Evolutionary conservation across 768 basidiomycete genomes (phyloP), one percentile per base, ranked within the genome.

Genomic region (Amanita inopinata): DNA sequence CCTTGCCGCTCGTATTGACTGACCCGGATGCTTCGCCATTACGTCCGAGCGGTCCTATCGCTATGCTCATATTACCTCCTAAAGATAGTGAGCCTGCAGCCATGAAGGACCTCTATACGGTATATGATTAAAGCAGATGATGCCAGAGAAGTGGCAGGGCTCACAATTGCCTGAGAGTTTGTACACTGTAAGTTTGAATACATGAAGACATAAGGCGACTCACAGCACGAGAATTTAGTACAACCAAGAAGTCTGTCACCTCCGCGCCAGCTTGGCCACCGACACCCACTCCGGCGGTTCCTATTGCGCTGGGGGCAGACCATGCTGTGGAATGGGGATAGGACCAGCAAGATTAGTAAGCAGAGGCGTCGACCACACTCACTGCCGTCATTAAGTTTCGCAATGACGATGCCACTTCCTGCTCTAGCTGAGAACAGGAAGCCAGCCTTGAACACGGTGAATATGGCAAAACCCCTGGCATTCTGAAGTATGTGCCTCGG

Each of bases 271-370:
- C 70, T 53, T 89, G 86, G 14, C 83, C 78, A 36, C 94, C 96
- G 3, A 93, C 66, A 0, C 94, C 94, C 3, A 93, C 56, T 0
- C 94, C 94, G 10, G 84, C 94, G 2, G 88, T 82, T 18, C 92
- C 93, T 33, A 99, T 94, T 2, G 94, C 96, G 56, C 83, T 86
- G 2, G 96, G 96, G 14, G 92, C 80, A 25, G 87, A 89, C 93
- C 93, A 99, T 27, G 76, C 85, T 91, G 23, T 43, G 19, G 25
- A 5, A 5, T 11, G 44, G 31, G 17, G 42, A 45, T 15, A 46
- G 18, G 19, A 27, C 19, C 5, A 46, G 43, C 17, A 40, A 20
- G 5, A 43, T 43, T 42, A 36, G 33, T 36, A 10, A 22, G n/a
- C n/a, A n/a, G 33, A 30, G 24, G 33, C 12, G 19, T 35, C 31